Evolutionary conservation across 2,329 filamentous ascomycete genomes (phyloP), one percentile per base, ranked within the genome.

Genomic region (Sordariomycetes sp.): DNA sequence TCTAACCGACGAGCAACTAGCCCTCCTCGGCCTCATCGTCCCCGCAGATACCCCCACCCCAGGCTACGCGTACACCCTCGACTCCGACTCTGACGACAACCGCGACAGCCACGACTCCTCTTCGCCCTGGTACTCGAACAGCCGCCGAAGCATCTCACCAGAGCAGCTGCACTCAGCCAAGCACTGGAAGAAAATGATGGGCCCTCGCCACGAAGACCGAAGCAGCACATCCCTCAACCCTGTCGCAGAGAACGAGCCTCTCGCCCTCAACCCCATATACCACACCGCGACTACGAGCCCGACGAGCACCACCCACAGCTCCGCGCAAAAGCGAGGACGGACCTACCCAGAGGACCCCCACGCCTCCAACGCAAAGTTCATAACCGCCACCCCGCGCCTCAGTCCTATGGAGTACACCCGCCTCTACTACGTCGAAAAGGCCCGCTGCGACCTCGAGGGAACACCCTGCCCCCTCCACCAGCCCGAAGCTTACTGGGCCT

Each of bases 341-440:
- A 7, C 39, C 15, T 45, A 22, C 10, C 12, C 53, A 10, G 57
- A 54, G 20, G 10, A 59, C 10, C 57, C 48, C 15, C 35, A 53
- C 8, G 12, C 8, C 15, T n/a, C 15, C 39, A 28, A 3, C 54
- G 15, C 39, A 5, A 13, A 59, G 24, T 62, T 59, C 52, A 45
- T 8, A 17, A 58, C 71, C 22, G 60, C 54, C 4, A 56, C 60
- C 22, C 69, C 70, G 0, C 66, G 70, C 0, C 54, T 74, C 3
- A 72, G 71, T 1, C 69, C 70, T 1, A 72, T 74, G 69, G 72
- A 74, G 51, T 73, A 73, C 53, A 58, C 64, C 10, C 66, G 72
- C 8, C 61, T 66, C 6, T 70, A 68, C 53, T 62, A 71, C 36
- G 59, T 74, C 2, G 67, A 70, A 52, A 66, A 69, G 51, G 63